These are phyloP conservation scores for Moricandia moricandioides DNA, from an alignment of 345 rosid species.

Conservation along the genomic window DNA sequence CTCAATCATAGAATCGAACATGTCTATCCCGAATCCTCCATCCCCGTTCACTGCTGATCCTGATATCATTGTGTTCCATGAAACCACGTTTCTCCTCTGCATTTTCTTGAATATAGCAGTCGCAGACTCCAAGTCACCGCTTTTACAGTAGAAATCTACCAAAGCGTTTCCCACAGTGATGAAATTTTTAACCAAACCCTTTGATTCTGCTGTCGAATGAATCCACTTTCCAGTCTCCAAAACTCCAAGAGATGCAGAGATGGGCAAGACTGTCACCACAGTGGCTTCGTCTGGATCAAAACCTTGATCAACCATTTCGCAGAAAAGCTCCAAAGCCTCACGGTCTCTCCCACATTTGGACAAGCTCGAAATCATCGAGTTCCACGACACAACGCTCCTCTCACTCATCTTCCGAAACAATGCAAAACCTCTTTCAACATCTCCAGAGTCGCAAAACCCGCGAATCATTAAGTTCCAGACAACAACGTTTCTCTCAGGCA, in stretches of 20 bases:
- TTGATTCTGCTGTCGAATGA: constrained; percentile 52
- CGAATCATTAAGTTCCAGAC: constrained; percentile 69
- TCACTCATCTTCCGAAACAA: constrained; percentile 54
- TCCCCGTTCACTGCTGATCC: constrained; percentile 63
- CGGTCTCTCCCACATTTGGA: constrained; percentile 51
- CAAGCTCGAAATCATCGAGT: constrained; percentile 60
- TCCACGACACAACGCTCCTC: constrained; percentile 65
- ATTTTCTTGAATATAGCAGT: constrained; percentile 43
- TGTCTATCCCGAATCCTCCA: constrained; percentile 50
- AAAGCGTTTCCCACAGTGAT: constrained; percentile 62
- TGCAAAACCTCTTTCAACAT: constrained; percentile 47
- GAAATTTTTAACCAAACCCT: constrained; percentile 34
- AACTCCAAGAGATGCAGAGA: constrained; percentile 61
- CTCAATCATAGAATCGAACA: constrained; percentile 55
- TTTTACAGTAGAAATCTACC: constrained; percentile 60
- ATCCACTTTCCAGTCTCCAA: constrained; percentile 51
- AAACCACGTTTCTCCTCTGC: constrained; percentile 49
- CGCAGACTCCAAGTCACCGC: constrained; percentile 56
- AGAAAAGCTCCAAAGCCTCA: constrained; percentile 60
- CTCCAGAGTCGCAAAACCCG: constrained; percentile 57
- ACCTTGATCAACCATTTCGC: constrained; percentile 57
- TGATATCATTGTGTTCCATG: constrained; percentile 70
- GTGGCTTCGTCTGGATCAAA: constrained; percentile 65
- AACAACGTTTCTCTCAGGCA: constrained; percentile 46
- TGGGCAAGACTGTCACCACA: constrained; percentile 55